Evolutionary conservation across 148 eudicot species (phyloP).

Genomic region (Amaranthus cruentus): DNA sequence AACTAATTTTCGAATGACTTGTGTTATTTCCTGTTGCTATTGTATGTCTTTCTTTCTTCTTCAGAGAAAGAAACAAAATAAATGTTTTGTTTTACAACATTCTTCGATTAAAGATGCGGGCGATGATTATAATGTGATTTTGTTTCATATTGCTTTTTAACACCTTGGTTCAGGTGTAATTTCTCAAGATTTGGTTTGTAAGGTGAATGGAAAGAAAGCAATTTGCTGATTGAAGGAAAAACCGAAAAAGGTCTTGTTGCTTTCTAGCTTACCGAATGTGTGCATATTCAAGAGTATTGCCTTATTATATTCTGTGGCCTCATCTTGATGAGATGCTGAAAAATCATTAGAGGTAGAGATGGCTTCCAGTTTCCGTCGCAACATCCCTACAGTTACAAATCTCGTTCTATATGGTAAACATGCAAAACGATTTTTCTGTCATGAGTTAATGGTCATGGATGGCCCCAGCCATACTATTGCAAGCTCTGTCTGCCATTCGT

Average conservation of each 20-base stretch:
- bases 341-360: neutral
- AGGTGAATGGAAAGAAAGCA: neutral
- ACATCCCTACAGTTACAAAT: conserved; percentile 3
- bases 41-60: neutral
- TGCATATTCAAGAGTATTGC: conserved; percentile 1
- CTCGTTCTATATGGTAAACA: conserved; percentile 11
- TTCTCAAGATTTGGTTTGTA: neutral
- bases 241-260: neutral
- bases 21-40: neutral
- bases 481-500: conserved; percentile 41
- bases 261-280: neutral
- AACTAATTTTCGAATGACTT: neutral
- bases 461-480: conserved; percentile 24
- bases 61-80: neutral
- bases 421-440: conserved; percentile 16
- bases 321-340: conserved; percentile 6
- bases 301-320: neutral
- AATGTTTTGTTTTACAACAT: neutral
- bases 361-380: conserved; percentile 15
- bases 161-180: neutral
- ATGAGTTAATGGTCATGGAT: conserved; percentile 17
- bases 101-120: neutral
- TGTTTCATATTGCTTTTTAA: neutral
- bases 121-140: too few relatives aligned
- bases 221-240: neutral